phyloP scores from a whole-genome alignment of 2,329 filamentous ascomycete genomes.

The Phialophora chinensis region DNA sequence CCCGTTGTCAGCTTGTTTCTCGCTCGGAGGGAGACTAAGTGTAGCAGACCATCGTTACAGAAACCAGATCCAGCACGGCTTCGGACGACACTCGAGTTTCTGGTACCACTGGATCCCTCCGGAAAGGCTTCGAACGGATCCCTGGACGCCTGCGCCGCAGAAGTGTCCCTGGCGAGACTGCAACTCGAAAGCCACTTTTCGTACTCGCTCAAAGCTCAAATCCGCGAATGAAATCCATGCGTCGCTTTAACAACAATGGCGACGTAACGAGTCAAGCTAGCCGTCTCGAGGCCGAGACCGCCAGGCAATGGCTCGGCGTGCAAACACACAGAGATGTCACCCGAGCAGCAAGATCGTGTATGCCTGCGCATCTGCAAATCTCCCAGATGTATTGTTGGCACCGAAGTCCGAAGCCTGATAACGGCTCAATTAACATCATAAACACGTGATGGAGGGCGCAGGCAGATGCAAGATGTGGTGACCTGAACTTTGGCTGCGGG shows the following conservation, averaged over 20 bases:
- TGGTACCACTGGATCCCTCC: too few species aligned
- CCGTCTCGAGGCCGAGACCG: not conserved
- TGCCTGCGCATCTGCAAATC: conserved; percentile 84
- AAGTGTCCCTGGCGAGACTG: not conserved
- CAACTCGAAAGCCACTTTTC: not conserved
- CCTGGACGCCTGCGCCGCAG: not conserved
- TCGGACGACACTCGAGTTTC: too few species aligned
- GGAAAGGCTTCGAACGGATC: too few species aligned
- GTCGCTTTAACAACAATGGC: not conserved
- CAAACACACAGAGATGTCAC: conserved; percentile 59
- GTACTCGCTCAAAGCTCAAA: not conserved
- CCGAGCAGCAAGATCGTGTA: conserved; percentile 81
- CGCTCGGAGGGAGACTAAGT: too few species aligned
- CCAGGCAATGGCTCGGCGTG: not conserved
- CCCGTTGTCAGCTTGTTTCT: too few species aligned
- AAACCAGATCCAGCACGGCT: too few species aligned
- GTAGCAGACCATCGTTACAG: too few species aligned
- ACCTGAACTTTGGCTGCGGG: not conserved
- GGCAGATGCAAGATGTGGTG: conserved; percentile 7
- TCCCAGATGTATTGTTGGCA: conserved; percentile 92
- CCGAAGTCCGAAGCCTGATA: conserved; percentile 86
- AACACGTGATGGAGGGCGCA: not conserved
- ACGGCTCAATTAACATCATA: conserved; percentile 12
- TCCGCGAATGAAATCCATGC: not conserved
- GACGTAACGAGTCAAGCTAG: not conserved